A percentile compares a stretch with the other conserved stretches of the same genome.
Evolutionary conservation across 2,329 filamentous ascomycete species (phyloP).

Genomic region (Fusarium illudens): DNA sequence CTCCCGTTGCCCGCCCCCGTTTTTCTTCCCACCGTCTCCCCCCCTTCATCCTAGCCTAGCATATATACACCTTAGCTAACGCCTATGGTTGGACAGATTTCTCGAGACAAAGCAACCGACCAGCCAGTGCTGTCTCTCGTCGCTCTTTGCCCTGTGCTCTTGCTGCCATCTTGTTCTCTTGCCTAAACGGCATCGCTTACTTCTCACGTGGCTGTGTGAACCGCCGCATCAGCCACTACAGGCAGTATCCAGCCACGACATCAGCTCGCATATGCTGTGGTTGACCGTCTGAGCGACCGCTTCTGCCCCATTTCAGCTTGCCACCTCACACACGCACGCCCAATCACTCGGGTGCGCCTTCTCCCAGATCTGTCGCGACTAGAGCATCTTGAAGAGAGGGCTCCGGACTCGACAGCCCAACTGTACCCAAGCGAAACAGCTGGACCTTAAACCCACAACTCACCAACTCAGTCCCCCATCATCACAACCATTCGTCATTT

Average conservation of each 20-base stretch:
- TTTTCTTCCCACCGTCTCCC: constrained; percentile 27
- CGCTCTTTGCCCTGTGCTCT: constrained; percentile 29
- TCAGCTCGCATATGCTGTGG: constrained; percentile 68
- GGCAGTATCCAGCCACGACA: constrained; percentile 52
- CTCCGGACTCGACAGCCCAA: constrained; percentile 57
- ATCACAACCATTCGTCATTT: constrained; percentile 39
- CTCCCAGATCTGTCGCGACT: constrained; percentile 55
- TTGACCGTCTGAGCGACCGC: constrained; percentile 60
- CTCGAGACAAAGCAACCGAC: constrained; percentile 37
- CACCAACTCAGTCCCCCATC: constrained; percentile 37
- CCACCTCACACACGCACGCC: constrained; percentile 70
- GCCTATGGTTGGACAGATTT: constrained; percentile 49
- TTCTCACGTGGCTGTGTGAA: constrained; percentile 56
- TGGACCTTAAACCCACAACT: constrained; percentile 45
- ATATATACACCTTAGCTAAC: constrained; percentile 48
- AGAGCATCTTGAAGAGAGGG: constrained; percentile 8
- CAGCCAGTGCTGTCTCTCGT: constrained; percentile 35
- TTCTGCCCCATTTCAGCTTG: constrained; percentile 59
- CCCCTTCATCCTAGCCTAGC: constrained; percentile 38
- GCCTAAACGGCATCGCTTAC: constrained; percentile 23
- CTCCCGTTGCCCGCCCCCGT: constrained; percentile 35
- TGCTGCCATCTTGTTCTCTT: constrained; percentile 7
- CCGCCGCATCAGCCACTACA: constrained; percentile 45
- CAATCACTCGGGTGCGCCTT: constrained; percentile 63
- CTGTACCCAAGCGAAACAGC: constrained; percentile 50